Conservation (phyloP, 2,329 filamentous ascomycete genomes). For the Zarea fungicola region DNA sequence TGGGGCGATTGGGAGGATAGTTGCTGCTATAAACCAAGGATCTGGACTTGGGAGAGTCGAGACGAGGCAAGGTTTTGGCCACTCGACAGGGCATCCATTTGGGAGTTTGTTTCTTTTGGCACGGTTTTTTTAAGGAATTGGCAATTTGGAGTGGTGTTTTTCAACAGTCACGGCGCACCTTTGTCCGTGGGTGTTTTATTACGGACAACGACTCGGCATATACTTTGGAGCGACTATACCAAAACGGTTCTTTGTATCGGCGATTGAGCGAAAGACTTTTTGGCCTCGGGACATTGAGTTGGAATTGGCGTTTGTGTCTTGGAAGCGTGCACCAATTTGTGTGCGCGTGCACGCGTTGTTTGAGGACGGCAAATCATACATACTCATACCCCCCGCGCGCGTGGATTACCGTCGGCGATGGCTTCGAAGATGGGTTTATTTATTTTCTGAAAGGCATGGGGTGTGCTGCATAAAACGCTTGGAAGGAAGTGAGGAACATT, state of each 20-base stretch:
- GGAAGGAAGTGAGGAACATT: too few species aligned
- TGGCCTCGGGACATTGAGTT: constrained; percentile 2
- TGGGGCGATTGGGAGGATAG: constrained; percentile 5
- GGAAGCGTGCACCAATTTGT: neutral
- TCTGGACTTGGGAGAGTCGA: constrained; percentile 4
- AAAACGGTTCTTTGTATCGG: constrained; percentile 9
- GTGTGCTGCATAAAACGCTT: neutral
- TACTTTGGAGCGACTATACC: constrained; percentile 5
- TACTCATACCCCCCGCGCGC: constrained; percentile 6
- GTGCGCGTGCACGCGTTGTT: neutral
- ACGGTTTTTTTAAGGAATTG: constrained; percentile 9
- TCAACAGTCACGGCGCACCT: constrained; percentile 9
- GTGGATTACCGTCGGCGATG: constrained; percentile 8
- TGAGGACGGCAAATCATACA: constrained; percentile 5
- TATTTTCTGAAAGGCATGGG: neutral
- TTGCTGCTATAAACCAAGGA: constrained; percentile 10
- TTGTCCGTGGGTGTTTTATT: constrained; percentile 2
- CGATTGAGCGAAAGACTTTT: constrained; percentile 1
- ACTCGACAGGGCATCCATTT: constrained; percentile 8
- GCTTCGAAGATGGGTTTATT: neutral
- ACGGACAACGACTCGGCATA: constrained; percentile 9
- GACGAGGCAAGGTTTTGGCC: constrained; percentile 6
- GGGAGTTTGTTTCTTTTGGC: constrained; percentile 12
- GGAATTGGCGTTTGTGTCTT: constrained; percentile 10
- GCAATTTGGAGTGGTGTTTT: constrained; percentile 1